Evolutionary conservation across 148 eudicot species (phyloP).

Genomic region (Mesembryanthemum crystallinum): DNA sequence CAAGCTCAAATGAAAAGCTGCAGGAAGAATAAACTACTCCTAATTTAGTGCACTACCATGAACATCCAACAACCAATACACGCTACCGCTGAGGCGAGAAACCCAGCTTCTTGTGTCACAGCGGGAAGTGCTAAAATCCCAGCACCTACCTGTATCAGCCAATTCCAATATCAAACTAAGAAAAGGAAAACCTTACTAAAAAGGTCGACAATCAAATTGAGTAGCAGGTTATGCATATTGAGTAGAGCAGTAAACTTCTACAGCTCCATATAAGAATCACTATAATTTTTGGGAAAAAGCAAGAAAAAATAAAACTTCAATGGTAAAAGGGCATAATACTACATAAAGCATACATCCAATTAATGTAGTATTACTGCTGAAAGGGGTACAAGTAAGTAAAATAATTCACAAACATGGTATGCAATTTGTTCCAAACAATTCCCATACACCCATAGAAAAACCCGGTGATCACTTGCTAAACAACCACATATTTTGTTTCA

Average conservation of each 20-base stretch:
- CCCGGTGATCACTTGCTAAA: background rate
- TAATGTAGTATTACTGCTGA: too few species aligned
- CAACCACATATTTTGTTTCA: background rate
- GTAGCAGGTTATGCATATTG: background rate
- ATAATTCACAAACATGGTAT: background rate
- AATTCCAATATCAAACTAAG: background rate
- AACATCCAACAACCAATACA: conserved; percentile 82
- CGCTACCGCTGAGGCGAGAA: conserved; percentile 73
- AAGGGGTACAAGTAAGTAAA: background rate
- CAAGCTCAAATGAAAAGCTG: background rate
- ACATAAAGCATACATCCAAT: background rate
- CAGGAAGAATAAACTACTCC: background rate
- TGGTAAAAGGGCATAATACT: background rate
- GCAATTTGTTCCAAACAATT: background rate
- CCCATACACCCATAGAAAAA: background rate
- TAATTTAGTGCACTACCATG: conserved; percentile 53
- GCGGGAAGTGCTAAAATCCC: conserved; percentile 96
- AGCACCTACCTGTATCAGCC: conserved; percentile 67
- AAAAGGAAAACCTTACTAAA: background rate
- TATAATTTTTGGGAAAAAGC: background rate
- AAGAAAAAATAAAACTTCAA: background rate
- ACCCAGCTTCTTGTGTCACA: conserved; percentile 89
- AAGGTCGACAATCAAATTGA: background rate
- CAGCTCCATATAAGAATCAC: background rate
- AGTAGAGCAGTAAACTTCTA: background rate